Evolutionary conservation across 495 filamentous ascomycete genomes (phyloP), one percentile per base, ranked within the genome.

Genomic region (Apodospora peruviana): DNA sequence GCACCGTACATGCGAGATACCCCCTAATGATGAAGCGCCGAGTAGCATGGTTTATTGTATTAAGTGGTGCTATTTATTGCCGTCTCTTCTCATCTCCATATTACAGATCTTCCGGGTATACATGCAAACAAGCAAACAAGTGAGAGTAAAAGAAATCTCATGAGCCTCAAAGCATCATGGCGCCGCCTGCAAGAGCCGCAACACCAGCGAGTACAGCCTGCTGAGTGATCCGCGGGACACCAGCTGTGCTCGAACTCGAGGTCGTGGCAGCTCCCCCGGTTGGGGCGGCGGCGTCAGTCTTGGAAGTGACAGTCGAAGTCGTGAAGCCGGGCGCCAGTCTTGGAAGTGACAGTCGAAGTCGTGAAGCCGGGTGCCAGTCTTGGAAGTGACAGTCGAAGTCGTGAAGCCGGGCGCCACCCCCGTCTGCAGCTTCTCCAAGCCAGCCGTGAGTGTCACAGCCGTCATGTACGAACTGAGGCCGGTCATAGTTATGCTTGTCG

Each of bases 151-250:
- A n/a, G n/a, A n/a, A n/a, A n/a, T n/a, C n/a, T n/a, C n/a, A n/a
- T n/a, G n/a, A n/a, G n/a, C n/a, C 21, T 42, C 58, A 60, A 20
- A 59, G n/a, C 43, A 60, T 39, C 43, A 62, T 56, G 16, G 43
- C 57, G 24, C 54, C 57, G 2, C 56, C 63, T 4, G 58, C 51
- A 19, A 60, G n/a, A 20, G 56, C 60, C 5, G 60, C 63, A 20
- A 60, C 54, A 21, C 58, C 63, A 21, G 52, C 43, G 2, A 66
- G 16, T 0, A 59, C 50, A 2, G 56, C 60, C 27, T 66, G 65
- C 57, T 48, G 61, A 47, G 65, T 64, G n/a, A 65, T 59, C 40
- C 56, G 42, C 4, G 68, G 61, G 9, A 64, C 57, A 14, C 59
- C 69, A 5, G 55, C 61, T 1, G 62, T 63, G 48, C 64, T 61